Base-by-base conservation (phyloP, 176 grass and related monocot species). In the Musa beccarii region DNA sequence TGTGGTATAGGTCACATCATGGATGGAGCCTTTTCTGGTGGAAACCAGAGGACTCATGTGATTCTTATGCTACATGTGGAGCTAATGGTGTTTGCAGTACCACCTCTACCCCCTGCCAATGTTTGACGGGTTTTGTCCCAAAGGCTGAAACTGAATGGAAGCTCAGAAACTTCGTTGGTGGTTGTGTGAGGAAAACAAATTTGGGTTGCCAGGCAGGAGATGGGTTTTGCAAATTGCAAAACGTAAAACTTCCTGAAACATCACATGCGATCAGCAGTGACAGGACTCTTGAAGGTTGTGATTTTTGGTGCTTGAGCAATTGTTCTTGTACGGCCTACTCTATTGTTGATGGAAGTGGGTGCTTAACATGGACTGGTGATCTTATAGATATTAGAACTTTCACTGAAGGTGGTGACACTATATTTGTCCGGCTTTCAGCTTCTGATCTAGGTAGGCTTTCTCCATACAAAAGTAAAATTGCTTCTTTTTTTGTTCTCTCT, bases 261-360 rank as follows among this genome's bases (percentile, higher is more conserved):
- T 85, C 75, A 10, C 92, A 92, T 74, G 85, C 81, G 1, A 92
- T 79, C 5, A 25, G 77, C 49, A 20, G 84, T 88, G 73, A 71
- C 22, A 79, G 88, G 68, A 73, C 50, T 24, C 65, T 92, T 14
- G 92, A 83, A 4, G 80, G 88, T 75, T 96, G 92, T 74, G 53
- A 63, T 76, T 49, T 24, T 75, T 73, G 81, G 82, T 96, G 93
- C 82, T 71, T 83, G 70, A 78, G 68, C 12, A 86, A 88, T 76
- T 96, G 93, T 56, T 96, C 93, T 1, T 96, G 89, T 72, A 11
- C 79, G n/a, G 89, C 85, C 17, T 96, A 88, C 71, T 61, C 93
- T 50, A 76, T 79, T 2, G 68, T 79, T 0, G 72, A 81, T 66
- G 13, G 11, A 62, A 52, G 2, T 7, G n/a, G 9, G 34, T 51